Conservation (phyloP, 176 grass and related monocot species). For the Canna indica region DNA sequence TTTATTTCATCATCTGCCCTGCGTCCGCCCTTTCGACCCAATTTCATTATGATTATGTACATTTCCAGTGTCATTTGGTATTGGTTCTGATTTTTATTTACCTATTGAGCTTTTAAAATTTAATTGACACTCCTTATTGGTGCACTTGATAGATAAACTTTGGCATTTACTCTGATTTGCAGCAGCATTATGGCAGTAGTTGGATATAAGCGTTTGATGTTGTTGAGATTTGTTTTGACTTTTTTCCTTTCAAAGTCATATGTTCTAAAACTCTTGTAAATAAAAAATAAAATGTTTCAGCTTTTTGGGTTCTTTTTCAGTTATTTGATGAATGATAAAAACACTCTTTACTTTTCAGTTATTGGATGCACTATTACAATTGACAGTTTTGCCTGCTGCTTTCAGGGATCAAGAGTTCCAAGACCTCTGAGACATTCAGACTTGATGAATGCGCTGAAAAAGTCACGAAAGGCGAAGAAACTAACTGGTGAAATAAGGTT, state of each 20-base stretch:
- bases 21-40: no score
- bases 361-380: not conserved
- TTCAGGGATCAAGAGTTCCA: slow-evolving; percentile 73
- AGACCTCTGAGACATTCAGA: slow-evolving; percentile 61
- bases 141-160: not conserved
- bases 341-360: not conserved
- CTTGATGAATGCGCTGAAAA: slow-evolving; percentile 57
- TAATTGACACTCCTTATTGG: not conserved
- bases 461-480: slow-evolving; percentile 65
- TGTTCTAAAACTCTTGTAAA: not conserved
- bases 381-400: not conserved
- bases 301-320: not conserved
- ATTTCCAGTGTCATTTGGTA: not conserved
- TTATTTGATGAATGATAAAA: no score
- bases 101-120: not conserved
- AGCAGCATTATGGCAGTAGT: no score
- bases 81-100: not conserved
- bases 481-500: slow-evolving; percentile 16
- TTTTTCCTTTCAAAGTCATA: no score
- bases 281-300: not conserved
- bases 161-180: not conserved
- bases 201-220: no score
- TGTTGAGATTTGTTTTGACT: no score
- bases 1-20: no score
- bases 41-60: not conserved